A percentile compares a stretch with the other conserved stretches of the same genome.
These are phyloP conservation scores for Ogataea paradorogensis DNA, from an alignment of 805 yeast genomes.

Conservation along the genomic window DNA sequence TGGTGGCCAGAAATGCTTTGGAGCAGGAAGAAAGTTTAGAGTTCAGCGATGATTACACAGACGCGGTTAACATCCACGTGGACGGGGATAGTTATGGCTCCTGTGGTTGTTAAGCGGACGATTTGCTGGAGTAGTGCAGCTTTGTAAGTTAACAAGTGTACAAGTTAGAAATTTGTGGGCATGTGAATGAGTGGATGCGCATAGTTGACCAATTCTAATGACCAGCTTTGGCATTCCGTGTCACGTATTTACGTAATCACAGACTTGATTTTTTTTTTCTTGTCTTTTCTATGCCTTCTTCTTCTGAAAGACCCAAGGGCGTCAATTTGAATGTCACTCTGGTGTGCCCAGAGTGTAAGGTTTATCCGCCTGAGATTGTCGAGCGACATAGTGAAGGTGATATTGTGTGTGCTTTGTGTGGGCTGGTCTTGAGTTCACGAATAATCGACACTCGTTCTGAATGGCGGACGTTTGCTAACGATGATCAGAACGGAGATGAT, in stretches of 20 bases:
- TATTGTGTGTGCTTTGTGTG: constrained; percentile 97
- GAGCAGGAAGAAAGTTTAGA: constrained; percentile 94
- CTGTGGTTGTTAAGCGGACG: constrained; percentile 66
- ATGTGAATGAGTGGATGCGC: too few species aligned
- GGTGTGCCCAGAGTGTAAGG: constrained; percentile 95
- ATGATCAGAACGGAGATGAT: constrained; percentile 96
- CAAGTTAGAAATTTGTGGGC: too few species aligned
- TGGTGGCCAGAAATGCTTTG: constrained; percentile 90
- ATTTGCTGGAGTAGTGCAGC: too few species aligned
- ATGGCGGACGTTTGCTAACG: constrained; percentile 98
- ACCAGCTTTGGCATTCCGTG: not conserved
- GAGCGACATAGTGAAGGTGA: constrained; percentile 97
- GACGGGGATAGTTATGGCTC: constrained; percentile 70
- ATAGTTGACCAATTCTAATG: too few species aligned
- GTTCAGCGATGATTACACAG: constrained; percentile 89
- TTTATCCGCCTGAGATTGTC: constrained; percentile 90
- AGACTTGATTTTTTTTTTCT: constrained; percentile 1
- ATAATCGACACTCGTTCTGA: constrained; percentile 94
- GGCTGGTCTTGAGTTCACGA: constrained; percentile 85
- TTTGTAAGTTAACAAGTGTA: too few species aligned
- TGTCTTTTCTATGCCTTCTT: constrained; percentile 21
- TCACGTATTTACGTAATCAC: not conserved
- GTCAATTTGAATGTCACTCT: constrained; percentile 85
- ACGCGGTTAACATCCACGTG: constrained; percentile 91
- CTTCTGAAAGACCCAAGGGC: constrained; percentile 42